Conservation (phyloP, 2,329 filamentous ascomycete species). For the Aureobasidium mangrovei region DNA sequence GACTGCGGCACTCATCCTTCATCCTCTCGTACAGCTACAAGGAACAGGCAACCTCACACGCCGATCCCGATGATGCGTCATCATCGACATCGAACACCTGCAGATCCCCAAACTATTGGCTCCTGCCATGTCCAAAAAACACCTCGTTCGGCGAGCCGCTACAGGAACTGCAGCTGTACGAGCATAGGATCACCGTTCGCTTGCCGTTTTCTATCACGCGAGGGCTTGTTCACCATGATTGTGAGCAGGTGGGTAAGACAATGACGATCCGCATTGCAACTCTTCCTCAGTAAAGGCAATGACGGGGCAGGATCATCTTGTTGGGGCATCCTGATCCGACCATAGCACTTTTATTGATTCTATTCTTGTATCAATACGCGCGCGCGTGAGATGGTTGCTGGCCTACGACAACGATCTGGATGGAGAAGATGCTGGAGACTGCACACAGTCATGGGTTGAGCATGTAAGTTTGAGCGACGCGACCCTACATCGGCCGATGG, state of each 20-base stretch:
- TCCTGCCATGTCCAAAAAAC: not conserved
- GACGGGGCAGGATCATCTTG: slow-evolving; percentile 9
- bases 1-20: not conserved
- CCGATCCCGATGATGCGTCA: not conserved
- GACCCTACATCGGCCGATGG: slow-evolving; percentile 16
- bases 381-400: not conserved
- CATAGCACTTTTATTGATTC: slow-evolving; percentile 9
- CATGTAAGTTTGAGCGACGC: not conserved
- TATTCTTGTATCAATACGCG: not conserved
- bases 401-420: not conserved
- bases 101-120: slow-evolving; percentile 11
- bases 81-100: not conserved
- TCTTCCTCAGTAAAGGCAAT: not conserved
- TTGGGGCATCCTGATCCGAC: slow-evolving; percentile 10
- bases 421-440: not conserved
- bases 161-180: slow-evolving; percentile 2
- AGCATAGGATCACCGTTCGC: not conserved
- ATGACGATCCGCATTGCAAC: not conserved
- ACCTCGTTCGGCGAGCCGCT: not conserved
- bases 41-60: slow-evolving; percentile 5
- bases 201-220: too few relatives aligned
- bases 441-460: not conserved
- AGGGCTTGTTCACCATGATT: not conserved
- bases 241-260: slow-evolving; percentile 9
- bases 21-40: not conserved